phyloP scores from a whole-genome alignment of 306 rosid species.

The Rosa lucieae region DNA sequence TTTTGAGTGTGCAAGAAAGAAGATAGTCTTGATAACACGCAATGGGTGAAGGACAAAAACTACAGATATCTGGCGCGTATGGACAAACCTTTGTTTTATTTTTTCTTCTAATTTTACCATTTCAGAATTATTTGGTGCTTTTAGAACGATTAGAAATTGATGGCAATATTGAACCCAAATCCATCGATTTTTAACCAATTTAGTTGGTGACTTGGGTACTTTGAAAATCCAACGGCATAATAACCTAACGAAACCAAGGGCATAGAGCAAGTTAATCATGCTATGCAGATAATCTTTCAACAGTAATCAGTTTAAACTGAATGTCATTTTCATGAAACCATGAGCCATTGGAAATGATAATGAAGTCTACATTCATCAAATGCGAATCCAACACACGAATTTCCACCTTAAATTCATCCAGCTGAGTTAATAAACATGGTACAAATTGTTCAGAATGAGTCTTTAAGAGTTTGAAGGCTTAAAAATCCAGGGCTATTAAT shows the following conservation, averaged over 20 bases:
- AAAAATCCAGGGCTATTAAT: background rate
- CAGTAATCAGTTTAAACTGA: background rate
- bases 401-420: background rate
- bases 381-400: background rate
- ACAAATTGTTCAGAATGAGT: background rate
- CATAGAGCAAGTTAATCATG: no score
- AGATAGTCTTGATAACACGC: slow-evolving; percentile 17
- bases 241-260: no score
- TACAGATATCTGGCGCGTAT: background rate
- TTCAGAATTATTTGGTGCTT: background rate
- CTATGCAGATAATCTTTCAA: background rate
- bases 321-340: background rate
- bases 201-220: background rate
- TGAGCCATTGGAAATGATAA: background rate
- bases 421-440: background rate
- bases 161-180: background rate
- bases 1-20: background rate
- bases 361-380: background rate
- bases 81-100: background rate
- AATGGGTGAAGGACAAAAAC: background rate
- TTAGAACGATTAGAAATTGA: background rate
- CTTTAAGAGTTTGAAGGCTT: background rate
- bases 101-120: background rate
- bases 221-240: background rate
- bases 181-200: background rate